Evolutionary conservation across 495 filamentous ascomycete species (phyloP), one percentile per base, ranked within the genome.

Genomic region (Platismatia glauca): DNA sequence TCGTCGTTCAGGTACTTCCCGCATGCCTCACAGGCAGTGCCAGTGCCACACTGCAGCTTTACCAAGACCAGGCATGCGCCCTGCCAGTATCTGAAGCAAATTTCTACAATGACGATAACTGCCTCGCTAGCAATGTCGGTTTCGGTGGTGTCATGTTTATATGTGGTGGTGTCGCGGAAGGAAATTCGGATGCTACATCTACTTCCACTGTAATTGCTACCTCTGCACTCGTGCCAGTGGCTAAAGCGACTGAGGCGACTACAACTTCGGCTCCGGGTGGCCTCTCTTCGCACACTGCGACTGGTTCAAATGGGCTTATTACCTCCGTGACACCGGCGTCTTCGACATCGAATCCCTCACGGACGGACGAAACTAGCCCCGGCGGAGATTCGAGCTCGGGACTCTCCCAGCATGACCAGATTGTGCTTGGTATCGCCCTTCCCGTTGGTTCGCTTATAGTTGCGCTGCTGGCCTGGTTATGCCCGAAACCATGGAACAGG

Each of bases 391-490:
- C 48, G 35, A 22, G 35, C 24, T 37, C 48, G 5, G 46, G 57
- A 7, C 44, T 60, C 24, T 59, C 41, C 11, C 57, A 60, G 12
- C 41, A 29, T 7, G 20, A 46, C 18, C 37, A 59, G 18, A 60
- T 64, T 35, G 41, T 37, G 3, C 43, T 64, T 1, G 62, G 62
- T 34, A 50, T 64, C 41, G 57, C 33, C 9, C 34, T 64, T 18
- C 57, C 62, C 9, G 62, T 46, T 4, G 62, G 35, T 16, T 39
- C 46, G 3, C 34, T 64, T 22, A 1, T 55, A 20, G 39, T 64
- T 22, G 62, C 62, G 9, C 62, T 64, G 22, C 43, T 59, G 33
- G 62, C 62, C 15, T 64, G 62, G 62, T 24, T 39, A 7, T 64
- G 18, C 18, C 62, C 62, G 29, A 59, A 59, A 15, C 29, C 34